Base-by-base conservation (phyloP, 305 asterid genomes). In the Galium porrigens region DNA sequence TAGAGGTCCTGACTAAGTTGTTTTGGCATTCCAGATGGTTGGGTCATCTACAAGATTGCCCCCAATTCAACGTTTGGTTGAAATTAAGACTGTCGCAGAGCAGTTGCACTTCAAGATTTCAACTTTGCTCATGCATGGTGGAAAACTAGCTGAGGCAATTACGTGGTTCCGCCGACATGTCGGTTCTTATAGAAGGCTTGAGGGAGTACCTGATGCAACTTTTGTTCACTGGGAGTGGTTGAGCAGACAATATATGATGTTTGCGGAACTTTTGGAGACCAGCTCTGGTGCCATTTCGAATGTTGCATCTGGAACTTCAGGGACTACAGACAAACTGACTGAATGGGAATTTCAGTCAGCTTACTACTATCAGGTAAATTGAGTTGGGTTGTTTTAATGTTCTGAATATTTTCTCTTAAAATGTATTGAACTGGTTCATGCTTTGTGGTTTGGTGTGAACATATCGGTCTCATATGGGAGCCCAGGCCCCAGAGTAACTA, bases 181-280 rank as follows among this genome's bases (percentile, higher is more conserved):
- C 64, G 79, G 82, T 80, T 70, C 80, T 72, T 89, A 85, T 79
- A 81, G 81, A 80, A 83, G 62, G 78, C 90, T 87, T 74, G 80
- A 70, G 53, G 99, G 95, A 73, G 79, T 82, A 8, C 84, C 90
- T 5, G 94, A 89, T 69, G 90, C 79, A 74, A 75, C 60, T 73
- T 92, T 84, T 78, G 86, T 87, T 80, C 99, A 92, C 54, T 92
- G 96, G 95, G 95, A 89, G 75, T 92, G 99, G 99, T 79, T 92
- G 77, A 87, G 96, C 82, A 76, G 94, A 70, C 99, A 92, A 71
- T 85, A 78, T 76, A 75, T 92, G 73, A 95, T 84, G 72, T 89
- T 92, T 80, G 95, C 90, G 65, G 96, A 89, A 75, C 81, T 92
- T 56, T 73, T 92, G 80, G 99, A 92, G 75, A 83, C 94, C 3